phyloP scores from a whole-genome alignment of 192 early-diverging fungal species.

The Spizellomyces punctatus region DNA sequence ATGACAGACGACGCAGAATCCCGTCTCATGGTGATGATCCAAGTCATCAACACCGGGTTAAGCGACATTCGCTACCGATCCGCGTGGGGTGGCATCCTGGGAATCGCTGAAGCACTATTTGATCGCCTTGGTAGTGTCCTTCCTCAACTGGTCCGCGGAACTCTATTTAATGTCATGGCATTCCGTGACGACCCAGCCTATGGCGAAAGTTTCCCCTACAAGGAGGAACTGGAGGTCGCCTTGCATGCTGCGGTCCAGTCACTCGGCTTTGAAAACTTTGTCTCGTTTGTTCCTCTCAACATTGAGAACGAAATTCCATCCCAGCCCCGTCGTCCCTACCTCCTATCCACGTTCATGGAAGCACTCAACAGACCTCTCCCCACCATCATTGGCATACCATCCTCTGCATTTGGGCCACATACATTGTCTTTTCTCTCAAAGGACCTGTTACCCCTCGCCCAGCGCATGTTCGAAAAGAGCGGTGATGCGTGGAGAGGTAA shows the following conservation, averaged over 20 bases:
- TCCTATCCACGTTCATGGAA: constrained; percentile 82
- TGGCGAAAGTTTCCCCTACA: constrained; percentile 74
- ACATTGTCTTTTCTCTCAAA: constrained; percentile 70
- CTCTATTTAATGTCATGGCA: constrained; percentile 66
- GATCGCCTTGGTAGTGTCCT: constrained; percentile 64
- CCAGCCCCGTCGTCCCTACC: constrained; percentile 80
- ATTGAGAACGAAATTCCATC: constrained; percentile 63
- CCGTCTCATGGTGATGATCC: constrained; percentile 18
- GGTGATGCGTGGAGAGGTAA: constrained; percentile 58
- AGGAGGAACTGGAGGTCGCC: constrained; percentile 81
- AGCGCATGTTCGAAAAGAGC: constrained; percentile 68
- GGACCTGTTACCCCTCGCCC: constrained; percentile 77
- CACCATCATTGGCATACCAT: background rate
- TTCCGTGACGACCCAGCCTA: constrained; percentile 74
- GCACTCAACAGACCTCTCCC: constrained; percentile 62
- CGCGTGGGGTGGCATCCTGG: constrained; percentile 82
- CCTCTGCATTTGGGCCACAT: constrained; percentile 41
- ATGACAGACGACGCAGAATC: constrained; percentile 38
- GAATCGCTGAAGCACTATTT: constrained; percentile 75
- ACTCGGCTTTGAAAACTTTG: constrained; percentile 79
- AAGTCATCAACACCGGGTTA: constrained; percentile 34
- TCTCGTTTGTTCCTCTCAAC: constrained; percentile 79
- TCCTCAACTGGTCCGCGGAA: constrained; percentile 59
- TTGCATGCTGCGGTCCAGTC: constrained; percentile 78
- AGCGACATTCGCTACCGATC: constrained; percentile 76